Percentiles rank a stretch among this genome's conserved stretches.
phyloP scores from a whole-genome alignment of 169 alveolate genomes.

The Cryptosporidium viatorum region DNA sequence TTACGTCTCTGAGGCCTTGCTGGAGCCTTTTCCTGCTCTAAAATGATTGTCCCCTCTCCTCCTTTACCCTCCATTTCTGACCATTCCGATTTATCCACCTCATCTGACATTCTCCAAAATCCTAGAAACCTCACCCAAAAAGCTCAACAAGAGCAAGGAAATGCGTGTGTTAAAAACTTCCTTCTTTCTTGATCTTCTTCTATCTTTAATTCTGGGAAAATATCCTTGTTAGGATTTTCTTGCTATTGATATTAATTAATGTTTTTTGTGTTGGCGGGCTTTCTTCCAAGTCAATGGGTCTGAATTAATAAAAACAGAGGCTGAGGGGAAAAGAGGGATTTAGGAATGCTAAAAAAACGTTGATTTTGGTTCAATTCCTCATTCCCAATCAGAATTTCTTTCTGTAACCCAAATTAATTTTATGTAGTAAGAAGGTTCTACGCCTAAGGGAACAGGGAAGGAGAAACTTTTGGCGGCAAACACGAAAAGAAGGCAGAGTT shows the following conservation, averaged over 20 bases:
- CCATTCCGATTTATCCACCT: background rate
- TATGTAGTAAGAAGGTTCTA: background rate
- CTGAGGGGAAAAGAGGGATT: background rate
- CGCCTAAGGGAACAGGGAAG: background rate
- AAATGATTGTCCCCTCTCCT: background rate
- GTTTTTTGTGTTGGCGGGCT: background rate
- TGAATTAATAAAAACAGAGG: background rate
- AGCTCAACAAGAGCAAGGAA: background rate
- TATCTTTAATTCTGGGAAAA: background rate
- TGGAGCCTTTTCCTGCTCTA: background rate
- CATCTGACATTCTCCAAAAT: background rate
- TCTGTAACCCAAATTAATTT: too few relatives aligned
- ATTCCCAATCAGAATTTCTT: too few relatives aligned
- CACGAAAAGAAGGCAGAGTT: too few relatives aligned
- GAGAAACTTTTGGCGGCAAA: too few relatives aligned
- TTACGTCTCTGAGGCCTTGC: constrained; percentile 3
- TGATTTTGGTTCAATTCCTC: background rate
- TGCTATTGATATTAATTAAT: background rate
- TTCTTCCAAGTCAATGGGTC: background rate
- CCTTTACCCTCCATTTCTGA: background rate
- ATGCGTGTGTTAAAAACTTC: background rate
- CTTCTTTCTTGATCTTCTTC: background rate
- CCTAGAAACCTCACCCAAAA: background rate
- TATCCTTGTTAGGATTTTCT: background rate
- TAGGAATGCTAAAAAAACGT: background rate